These are phyloP conservation scores for Malus hybrid DNA, from an alignment of 331 rosid genomes.

Conservation along the genomic window DNA sequence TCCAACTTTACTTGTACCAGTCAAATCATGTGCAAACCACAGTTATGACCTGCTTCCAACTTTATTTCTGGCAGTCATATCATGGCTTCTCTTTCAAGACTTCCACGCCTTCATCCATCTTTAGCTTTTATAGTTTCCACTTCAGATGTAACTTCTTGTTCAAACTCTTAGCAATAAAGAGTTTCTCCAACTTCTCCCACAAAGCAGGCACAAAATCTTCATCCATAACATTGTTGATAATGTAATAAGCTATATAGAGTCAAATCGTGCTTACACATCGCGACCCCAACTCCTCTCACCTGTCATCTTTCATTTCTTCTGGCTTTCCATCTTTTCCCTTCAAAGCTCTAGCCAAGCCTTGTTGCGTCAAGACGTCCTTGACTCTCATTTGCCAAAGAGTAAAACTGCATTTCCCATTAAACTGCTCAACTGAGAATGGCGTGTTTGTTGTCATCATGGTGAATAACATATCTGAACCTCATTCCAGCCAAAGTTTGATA, in stretches of 20 bases:
- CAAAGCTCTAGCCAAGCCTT: background rate
- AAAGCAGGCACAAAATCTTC: background rate
- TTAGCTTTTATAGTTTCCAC: background rate
- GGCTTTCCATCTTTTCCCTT: background rate
- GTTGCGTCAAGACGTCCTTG: background rate
- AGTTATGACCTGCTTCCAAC: too few species aligned
- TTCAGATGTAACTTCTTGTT: background rate
- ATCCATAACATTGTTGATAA: background rate
- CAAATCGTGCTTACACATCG: background rate
- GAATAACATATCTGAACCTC: background rate
- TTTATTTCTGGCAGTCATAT: too few species aligned
- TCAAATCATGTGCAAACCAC: too few species aligned
- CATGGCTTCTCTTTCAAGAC: too few species aligned
- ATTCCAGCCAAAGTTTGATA: background rate
- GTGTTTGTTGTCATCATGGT: background rate
- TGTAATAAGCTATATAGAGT: background rate
- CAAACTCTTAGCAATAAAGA: background rate
- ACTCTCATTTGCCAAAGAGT: background rate
- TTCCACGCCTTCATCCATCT: too few species aligned
- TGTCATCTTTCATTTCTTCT: background rate
- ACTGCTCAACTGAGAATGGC: too few species aligned
- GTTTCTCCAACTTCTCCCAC: background rate
- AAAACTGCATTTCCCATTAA: background rate
- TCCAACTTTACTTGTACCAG: too few species aligned
- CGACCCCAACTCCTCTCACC: background rate